Conservation (phyloP, 2,329 filamentous ascomycete genomes). For the Ilyonectria robusta region DNA sequence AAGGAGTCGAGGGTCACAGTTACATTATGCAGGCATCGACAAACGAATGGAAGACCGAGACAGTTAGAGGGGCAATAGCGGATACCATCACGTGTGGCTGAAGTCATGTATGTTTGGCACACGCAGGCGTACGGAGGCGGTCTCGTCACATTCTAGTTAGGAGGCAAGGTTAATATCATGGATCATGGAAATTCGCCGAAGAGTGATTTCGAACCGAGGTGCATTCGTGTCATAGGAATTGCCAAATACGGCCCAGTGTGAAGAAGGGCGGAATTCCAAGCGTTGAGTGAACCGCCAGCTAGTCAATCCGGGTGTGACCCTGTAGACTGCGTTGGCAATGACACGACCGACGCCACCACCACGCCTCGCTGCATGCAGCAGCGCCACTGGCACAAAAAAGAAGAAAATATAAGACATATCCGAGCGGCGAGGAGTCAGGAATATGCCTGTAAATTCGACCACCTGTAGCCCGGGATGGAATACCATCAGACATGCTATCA, state of each 20-base stretch:
- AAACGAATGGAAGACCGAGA: conserved; percentile 4
- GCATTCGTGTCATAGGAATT: neutral
- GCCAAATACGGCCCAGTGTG: neutral
- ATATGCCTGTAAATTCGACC: conserved; percentile 10
- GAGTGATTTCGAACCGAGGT: conserved; percentile 6
- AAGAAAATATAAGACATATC: conserved; percentile 10
- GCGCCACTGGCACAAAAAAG: conserved; percentile 17
- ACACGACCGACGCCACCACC: conserved; percentile 20
- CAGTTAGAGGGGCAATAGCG: neutral
- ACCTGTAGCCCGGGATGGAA: conserved; percentile 5
- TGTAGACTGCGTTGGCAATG: conserved; percentile 30
- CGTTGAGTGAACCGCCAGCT: conserved; percentile 17
- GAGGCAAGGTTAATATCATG: conserved; percentile 4
- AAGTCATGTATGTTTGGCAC: conserved; percentile 28
- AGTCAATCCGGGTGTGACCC: conserved; percentile 20
- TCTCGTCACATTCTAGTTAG: conserved; percentile 1
- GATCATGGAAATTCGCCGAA: neutral
- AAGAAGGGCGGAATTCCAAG: neutral
- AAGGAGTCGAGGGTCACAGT: neutral
- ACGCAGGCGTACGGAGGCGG: conserved; percentile 16
- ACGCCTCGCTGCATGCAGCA: conserved; percentile 26
- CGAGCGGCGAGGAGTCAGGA: neutral
- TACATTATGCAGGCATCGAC: conserved; percentile 1
- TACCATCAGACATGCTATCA: conserved; percentile 10
- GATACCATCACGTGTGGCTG: conserved; percentile 25